Conservation (phyloP, 805 yeast genomes). For the Scheffersomyces coipomensis region DNA sequence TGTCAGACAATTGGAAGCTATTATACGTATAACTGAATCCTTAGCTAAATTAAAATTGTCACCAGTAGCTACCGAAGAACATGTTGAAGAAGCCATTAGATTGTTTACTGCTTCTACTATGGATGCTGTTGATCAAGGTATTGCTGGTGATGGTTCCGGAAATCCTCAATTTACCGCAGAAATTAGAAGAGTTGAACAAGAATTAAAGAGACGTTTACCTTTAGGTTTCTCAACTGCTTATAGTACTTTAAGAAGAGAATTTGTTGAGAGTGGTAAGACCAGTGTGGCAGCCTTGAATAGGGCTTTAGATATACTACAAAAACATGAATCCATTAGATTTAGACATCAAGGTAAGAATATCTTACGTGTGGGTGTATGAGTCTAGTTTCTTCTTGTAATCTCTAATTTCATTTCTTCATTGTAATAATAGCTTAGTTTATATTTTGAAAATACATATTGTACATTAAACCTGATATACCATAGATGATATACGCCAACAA, state of each 20-base stretch:
- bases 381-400: not conserved
- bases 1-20: slow-evolving; percentile 95
- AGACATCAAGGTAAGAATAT: slow-evolving; percentile 84
- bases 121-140: slow-evolving; percentile 83
- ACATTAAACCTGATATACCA: no score
- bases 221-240: slow-evolving; percentile 95
- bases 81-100: slow-evolving; percentile 94
- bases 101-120: slow-evolving; percentile 94
- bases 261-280: slow-evolving; percentile 63
- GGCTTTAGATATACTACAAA: slow-evolving; percentile 77
- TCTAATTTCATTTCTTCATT: slow-evolving; percentile 3
- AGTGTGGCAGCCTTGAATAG: slow-evolving; percentile 74
- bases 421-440: not conserved
- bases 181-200: slow-evolving; percentile 77
- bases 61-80: slow-evolving; percentile 82
- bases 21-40: slow-evolving; percentile 91
- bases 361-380: slow-evolving; percentile 67
- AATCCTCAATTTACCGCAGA: slow-evolving; percentile 66
- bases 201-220: slow-evolving; percentile 85
- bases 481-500: no score
- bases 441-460: no score
- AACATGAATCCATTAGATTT: slow-evolving; percentile 83
- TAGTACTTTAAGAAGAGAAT: slow-evolving; percentile 77
- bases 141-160: slow-evolving; percentile 42
- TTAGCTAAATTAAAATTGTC: slow-evolving; percentile 82